Evolutionary conservation across 2,329 filamentous ascomycete species (phyloP).

Genomic region (Aspergillus hortae): DNA sequence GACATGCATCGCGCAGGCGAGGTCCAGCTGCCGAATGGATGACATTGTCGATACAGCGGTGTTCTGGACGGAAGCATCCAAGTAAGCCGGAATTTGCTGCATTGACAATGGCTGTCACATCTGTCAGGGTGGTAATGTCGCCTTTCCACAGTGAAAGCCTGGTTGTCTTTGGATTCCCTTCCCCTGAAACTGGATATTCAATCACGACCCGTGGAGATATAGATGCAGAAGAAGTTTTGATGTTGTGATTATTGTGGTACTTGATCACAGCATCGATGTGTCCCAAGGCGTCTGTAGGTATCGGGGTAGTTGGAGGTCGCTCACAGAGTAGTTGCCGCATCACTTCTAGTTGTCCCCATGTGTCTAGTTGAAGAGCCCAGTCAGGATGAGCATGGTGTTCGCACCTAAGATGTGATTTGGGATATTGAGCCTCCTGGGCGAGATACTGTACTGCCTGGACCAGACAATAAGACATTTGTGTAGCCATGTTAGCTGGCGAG

Average conservation of each 20-base stretch:
- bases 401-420: neutral
- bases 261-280: slow-evolving; percentile 12
- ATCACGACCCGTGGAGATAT: neutral
- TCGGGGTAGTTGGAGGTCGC: slow-evolving; percentile 2
- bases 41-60: slow-evolving; percentile 23
- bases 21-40: slow-evolving; percentile 22
- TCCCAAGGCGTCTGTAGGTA: slow-evolving; percentile 6
- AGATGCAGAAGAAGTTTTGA: slow-evolving; percentile 9
- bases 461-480: slow-evolving; percentile 17
- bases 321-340: slow-evolving; percentile 11
- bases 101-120: slow-evolving; percentile 22
- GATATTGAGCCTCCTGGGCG: neutral
- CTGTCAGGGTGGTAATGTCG: slow-evolving; percentile 19
- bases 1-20: slow-evolving; percentile 18
- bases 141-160: slow-evolving; percentile 17
- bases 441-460: neutral
- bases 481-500: no score
- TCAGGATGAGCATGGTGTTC: neutral
- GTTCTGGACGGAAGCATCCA: slow-evolving; percentile 20
- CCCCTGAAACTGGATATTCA: neutral
- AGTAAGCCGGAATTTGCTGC: slow-evolving; percentile 19
- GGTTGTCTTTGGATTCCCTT: neutral
- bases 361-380: slow-evolving; percentile 6
- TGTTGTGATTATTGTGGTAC: slow-evolving; percentile 10
- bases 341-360: slow-evolving; percentile 14